Evolutionary conservation across 164 flowering plant genomes (phyloP).

Genomic region (Vitis amurensis): DNA sequence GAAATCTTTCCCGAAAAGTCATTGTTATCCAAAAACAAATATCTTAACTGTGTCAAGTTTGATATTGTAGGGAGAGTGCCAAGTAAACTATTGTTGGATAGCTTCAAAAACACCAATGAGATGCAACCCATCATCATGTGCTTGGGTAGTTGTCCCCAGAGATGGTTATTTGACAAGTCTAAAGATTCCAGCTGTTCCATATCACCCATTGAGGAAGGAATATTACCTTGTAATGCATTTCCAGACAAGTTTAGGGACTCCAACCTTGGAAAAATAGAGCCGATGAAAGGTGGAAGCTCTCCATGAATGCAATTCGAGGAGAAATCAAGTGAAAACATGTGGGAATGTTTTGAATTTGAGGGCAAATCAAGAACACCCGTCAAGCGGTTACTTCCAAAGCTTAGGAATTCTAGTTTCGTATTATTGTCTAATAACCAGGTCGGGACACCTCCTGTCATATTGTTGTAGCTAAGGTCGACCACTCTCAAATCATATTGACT

Average conservation of each 20-base stretch:
- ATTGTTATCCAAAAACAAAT: background rate
- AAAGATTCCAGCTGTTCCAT: background rate
- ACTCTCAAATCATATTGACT: conserved; percentile 7
- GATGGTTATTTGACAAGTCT: background rate
- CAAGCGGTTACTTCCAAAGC: background rate
- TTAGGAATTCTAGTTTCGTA: background rate
- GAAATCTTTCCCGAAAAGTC: background rate
- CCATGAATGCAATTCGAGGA: conserved; percentile 13
- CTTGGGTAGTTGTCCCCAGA: background rate
- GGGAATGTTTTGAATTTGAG: background rate
- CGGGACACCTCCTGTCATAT: conserved; percentile 10
- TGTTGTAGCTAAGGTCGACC: conserved; percentile 4
- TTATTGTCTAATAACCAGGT: conserved; percentile 24
- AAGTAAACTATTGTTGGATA: background rate
- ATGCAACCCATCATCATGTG: background rate
- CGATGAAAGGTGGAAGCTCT: background rate
- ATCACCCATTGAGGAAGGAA: conserved; percentile 1
- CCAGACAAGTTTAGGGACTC: background rate
- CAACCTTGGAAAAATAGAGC: background rate
- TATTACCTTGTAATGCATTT: background rate
- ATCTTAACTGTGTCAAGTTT: background rate
- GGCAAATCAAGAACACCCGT: conserved; percentile 9
- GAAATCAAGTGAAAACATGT: background rate
- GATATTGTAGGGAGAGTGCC: background rate
- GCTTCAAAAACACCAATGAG: background rate